A percentile compares a stretch with the other conserved stretches of the same genome.
Conservation (phyloP, 1,139 yeast genomes). For the Pichia sp. region DNA sequence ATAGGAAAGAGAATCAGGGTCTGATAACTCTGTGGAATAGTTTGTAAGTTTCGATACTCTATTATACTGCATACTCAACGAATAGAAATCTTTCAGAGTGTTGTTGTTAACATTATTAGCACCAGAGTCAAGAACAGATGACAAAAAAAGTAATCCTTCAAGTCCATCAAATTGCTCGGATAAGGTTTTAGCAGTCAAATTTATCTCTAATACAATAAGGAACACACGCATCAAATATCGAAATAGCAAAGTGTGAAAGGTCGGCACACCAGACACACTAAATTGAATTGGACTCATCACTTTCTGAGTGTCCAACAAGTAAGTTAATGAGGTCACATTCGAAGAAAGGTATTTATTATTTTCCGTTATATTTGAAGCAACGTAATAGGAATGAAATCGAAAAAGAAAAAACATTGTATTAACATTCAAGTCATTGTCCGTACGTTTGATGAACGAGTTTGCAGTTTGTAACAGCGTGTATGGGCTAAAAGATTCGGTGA, state of each 20-base stretch:
- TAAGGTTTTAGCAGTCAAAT: slow-evolving; percentile 7
- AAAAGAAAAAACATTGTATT: slow-evolving; percentile 49
- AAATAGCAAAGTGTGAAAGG: slow-evolving; percentile 35
- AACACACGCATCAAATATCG: slow-evolving; percentile 36
- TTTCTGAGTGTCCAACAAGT: slow-evolving; percentile 2
- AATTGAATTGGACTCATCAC: slow-evolving; percentile 9
- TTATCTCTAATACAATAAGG: slow-evolving; percentile 31
- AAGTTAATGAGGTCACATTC: slow-evolving; percentile 8
- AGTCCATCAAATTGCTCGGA: background rate
- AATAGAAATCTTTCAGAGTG: background rate
- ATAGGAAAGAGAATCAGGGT: slow-evolving; percentile 16
- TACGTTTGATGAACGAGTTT: slow-evolving; percentile 33
- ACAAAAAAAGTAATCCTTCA: background rate
- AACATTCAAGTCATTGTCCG: slow-evolving; percentile 53
- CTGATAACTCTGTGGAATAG: background rate
- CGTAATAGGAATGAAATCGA: slow-evolving; percentile 31
- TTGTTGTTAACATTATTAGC: background rate
- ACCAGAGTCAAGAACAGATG: background rate
- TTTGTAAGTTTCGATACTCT: background rate
- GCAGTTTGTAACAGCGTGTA: slow-evolving; percentile 34
- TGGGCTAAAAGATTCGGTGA: slow-evolving; percentile 31
- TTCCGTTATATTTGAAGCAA: background rate
- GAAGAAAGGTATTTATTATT: background rate
- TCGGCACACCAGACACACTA: slow-evolving; percentile 33
- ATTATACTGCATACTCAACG: background rate